Base-by-base conservation (phyloP, 208 protist genomes). In the Acanthamoeba castellanii region DNA sequence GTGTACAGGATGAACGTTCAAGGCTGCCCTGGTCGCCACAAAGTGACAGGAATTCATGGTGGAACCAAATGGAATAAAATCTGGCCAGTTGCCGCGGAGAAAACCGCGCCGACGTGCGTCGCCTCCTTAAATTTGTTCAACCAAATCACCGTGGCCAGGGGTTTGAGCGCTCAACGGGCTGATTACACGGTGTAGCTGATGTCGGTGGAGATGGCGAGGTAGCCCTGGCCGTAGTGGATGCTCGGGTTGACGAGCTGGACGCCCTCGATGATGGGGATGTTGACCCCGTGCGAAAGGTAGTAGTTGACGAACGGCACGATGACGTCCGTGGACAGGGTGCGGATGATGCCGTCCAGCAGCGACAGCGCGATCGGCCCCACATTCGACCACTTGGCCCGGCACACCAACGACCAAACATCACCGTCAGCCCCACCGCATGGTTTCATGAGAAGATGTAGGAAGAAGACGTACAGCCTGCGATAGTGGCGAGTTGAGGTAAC, bases 271-370 rank as follows among this genome's bases (percentile, higher is more conserved):
- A 34, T 88, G 81, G 81, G 81, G 55, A 88, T 55, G 81, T 64
- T 88, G 50, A 88, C 32, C 7, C 81, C 81, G 32, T 88, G 45
- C 50, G 81, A 22, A 22, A 88, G 81, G 81, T 88, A 88, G 37
- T 88, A 88, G 81, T 88, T 88, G 55, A 88, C 9, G 81, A 88
- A 88, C 50, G 81, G 81, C 81, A 88, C 81, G 55, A 88, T 88
- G 81, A 34, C 81, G 81, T 88, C 55, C 81, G 81, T 88, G 50
- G 13, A 55, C 45, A 88, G 81, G 11, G 55, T 55, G 3, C 59
- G 55, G 50, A 88, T 88, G 50, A 88, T 88, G 81, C 3, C 3
- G 55, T 88, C 81, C 18, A 88, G 5, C 81, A 59, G 37, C 50
- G 7, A 37, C 81, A 88, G 3, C 3, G 74, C 32, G 27, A 88